Percentiles rank a stretch among this genome's conserved stretches.
Evolutionary conservation across 2,329 filamentous ascomycete genomes (phyloP).

Genomic region (Neonectria faginata): DNA sequence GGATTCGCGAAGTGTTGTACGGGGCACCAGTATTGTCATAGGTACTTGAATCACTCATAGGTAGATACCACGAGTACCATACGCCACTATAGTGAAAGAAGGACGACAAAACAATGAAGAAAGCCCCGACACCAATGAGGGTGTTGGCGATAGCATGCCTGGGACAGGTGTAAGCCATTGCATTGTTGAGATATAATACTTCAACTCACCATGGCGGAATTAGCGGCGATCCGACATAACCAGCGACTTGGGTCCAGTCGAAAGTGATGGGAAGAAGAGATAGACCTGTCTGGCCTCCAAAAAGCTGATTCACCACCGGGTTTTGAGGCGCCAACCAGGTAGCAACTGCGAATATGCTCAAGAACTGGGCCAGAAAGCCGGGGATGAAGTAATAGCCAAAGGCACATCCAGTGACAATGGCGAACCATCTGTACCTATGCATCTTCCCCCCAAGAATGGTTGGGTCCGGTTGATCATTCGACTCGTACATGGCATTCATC

Average conservation of each 20-base stretch:
- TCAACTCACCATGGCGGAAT: slow-evolving; percentile 72
- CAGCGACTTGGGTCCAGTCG: slow-evolving; percentile 80
- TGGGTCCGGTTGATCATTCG: slow-evolving; percentile 61
- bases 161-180: neutral
- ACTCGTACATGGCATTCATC: slow-evolving; percentile 80
- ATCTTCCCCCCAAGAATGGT: slow-evolving; percentile 72
- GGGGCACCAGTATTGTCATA: slow-evolving; percentile 76
- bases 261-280: slow-evolving; percentile 79
- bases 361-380: slow-evolving; percentile 74
- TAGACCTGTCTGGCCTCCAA: slow-evolving; percentile 75
- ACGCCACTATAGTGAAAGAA: slow-evolving; percentile 73
- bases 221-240: slow-evolving; percentile 75
- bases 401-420: slow-evolving; percentile 65
- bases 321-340: slow-evolving; percentile 80
- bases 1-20: slow-evolving; percentile 74
- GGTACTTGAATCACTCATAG: slow-evolving; percentile 76
- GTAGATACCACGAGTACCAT: slow-evolving; percentile 74
- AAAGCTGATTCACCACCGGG: slow-evolving; percentile 76
- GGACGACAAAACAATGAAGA: slow-evolving; percentile 71
- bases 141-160: slow-evolving; percentile 81
- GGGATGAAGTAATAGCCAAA: slow-evolving; percentile 78
- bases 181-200: neutral
- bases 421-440: slow-evolving; percentile 74
- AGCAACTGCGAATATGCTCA: slow-evolving; percentile 77
- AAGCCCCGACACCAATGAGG: slow-evolving; percentile 73